Percentiles rank a stretch among this genome's conserved stretches.
phyloP scores from a whole-genome alignment of 768 basidiomycete genomes.

The Panaeolus cyanescens region DNA sequence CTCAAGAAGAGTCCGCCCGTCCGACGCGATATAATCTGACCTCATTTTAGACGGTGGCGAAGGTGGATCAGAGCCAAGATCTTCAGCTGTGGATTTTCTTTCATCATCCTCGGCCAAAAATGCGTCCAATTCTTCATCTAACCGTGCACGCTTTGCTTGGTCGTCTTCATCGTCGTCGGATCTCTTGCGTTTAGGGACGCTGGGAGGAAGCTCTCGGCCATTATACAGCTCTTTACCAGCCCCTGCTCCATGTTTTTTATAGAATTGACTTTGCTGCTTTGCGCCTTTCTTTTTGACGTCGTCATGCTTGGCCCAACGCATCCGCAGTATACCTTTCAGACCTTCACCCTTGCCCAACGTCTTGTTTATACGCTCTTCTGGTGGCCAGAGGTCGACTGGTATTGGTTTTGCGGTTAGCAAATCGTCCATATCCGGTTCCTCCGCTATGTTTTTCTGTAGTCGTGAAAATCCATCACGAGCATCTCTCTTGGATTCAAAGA shows the following conservation, averaged over 20 bases:
- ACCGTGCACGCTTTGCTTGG: constrained; percentile 36
- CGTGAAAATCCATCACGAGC: constrained; percentile 53
- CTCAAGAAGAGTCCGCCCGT: constrained; percentile 55
- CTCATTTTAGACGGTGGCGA: constrained; percentile 69
- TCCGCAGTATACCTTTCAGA: constrained; percentile 62
- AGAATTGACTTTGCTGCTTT: constrained; percentile 73
- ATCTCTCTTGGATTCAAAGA: constrained; percentile 58
- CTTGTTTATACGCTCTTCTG: constrained; percentile 73
- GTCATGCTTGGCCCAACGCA: constrained; percentile 74
- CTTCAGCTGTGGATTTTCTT: constrained; percentile 16
- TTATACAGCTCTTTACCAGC: constrained; percentile 57
- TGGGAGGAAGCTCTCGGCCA: constrained; percentile 34
- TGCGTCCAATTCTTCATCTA: constrained; percentile 71
- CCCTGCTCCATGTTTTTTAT: constrained; percentile 68
- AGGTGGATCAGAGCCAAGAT: constrained; percentile 28
- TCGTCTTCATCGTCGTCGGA: constrained; percentile 38
- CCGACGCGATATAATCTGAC: constrained; percentile 57
- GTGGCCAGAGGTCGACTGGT: constrained; percentile 76
- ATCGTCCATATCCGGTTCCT: constrained; percentile 58
- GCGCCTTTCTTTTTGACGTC: constrained; percentile 84
- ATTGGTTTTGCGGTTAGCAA: constrained; percentile 67
- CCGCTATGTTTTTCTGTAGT: constrained; percentile 53
- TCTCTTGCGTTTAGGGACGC: constrained; percentile 32
- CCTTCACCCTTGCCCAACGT: constrained; percentile 73
- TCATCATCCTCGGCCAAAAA: constrained; percentile 57